A percentile compares a stretch with the other conserved stretches of the same genome.
phyloP scores from a whole-genome alignment of 1,284 basidiomycete species.

The Heterobasidion parviporum region DNA sequence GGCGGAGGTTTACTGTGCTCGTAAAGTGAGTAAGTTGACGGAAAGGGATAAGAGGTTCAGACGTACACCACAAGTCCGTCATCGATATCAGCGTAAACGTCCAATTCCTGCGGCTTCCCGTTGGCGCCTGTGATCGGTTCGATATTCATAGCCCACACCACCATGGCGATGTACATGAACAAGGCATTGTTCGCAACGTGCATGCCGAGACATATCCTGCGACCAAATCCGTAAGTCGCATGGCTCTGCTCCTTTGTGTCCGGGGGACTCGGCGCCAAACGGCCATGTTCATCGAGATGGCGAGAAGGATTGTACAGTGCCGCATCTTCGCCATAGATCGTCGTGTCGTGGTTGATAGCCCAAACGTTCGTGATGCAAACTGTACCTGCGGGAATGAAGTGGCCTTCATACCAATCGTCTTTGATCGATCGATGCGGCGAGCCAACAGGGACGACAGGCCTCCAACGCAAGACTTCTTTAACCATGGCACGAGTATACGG shows the following conservation, averaged over 20 bases:
- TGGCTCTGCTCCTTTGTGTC: constrained; percentile 2
- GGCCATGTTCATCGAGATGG: constrained; percentile 1
- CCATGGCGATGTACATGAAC: constrained; percentile 11
- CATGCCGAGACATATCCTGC: constrained; percentile 8
- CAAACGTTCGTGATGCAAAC: constrained; percentile 11
- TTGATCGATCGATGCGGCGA: constrained; percentile 7
- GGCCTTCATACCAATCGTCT: constrained; percentile 16
- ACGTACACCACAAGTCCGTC: constrained; percentile 8
- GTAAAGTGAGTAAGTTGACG: not conserved
- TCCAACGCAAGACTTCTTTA: constrained; percentile 10
- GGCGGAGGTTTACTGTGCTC: not conserved
- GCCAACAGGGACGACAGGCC: constrained; percentile 1
- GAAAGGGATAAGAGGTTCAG: not conserved
- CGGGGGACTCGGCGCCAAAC: not conserved
- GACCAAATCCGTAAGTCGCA: constrained; percentile 4
- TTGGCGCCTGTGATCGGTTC: constrained; percentile 7
- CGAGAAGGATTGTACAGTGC: constrained; percentile 2
- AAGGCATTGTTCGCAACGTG: constrained; percentile 14
- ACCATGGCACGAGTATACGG: constrained; percentile 12
- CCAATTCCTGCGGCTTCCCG: constrained; percentile 6
- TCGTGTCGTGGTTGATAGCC: constrained; percentile 4
- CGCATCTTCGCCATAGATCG: not conserved
- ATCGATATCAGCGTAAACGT: constrained; percentile 2
- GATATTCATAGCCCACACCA: constrained; percentile 12
- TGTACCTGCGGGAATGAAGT: constrained; percentile 16